Evolutionary conservation across 805 yeast species (phyloP).

Genomic region (Nakazawaea siamensis): DNA sequence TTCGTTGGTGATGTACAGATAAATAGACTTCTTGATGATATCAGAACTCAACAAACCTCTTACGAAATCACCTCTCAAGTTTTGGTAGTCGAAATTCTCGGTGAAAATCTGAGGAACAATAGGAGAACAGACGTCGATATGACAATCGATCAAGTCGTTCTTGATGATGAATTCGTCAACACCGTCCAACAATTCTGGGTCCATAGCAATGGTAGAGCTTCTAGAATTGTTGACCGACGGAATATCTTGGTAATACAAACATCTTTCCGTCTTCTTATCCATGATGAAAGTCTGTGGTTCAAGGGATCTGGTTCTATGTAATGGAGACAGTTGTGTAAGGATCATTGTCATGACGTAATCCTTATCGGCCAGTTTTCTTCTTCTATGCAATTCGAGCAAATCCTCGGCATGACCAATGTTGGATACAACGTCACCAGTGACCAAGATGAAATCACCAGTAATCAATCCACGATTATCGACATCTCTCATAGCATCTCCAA

Average conservation of each 20-base stretch:
- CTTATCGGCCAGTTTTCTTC: conserved; percentile 65
- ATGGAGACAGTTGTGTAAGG: conserved; percentile 72
- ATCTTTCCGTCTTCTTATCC: conserved; percentile 64
- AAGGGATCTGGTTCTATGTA: conserved; percentile 76
- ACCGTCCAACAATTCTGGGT: conserved; percentile 74
- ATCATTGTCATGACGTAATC: conserved; percentile 96
- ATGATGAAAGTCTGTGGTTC: conserved; percentile 83
- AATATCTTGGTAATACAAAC: conserved; percentile 77
- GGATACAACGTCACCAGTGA: conserved; percentile 94
- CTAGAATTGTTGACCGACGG: conserved; percentile 43
- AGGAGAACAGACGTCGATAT: conserved; percentile 90
- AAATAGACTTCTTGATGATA: conserved; percentile 81
- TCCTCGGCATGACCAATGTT: conserved; percentile 67
- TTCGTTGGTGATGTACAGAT: conserved; percentile 73
- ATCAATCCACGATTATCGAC: conserved; percentile 85
- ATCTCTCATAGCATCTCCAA: conserved; percentile 97
- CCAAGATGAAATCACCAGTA: conserved; percentile 80
- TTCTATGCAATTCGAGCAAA: conserved; percentile 66
- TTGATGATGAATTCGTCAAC: conserved; percentile 73
- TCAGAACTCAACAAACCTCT: conserved; percentile 88
- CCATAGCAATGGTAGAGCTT: conserved; percentile 51
- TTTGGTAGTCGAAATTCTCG: conserved; percentile 93
- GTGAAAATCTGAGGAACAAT: conserved; percentile 93
- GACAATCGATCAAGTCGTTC: conserved; percentile 93
- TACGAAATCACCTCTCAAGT: conserved; percentile 78